A percentile compares a stretch with the other conserved stretches of the same genome.
phyloP scores from a whole-genome alignment of 116 monocot species.

The Trichopus zeylanicus region DNA sequence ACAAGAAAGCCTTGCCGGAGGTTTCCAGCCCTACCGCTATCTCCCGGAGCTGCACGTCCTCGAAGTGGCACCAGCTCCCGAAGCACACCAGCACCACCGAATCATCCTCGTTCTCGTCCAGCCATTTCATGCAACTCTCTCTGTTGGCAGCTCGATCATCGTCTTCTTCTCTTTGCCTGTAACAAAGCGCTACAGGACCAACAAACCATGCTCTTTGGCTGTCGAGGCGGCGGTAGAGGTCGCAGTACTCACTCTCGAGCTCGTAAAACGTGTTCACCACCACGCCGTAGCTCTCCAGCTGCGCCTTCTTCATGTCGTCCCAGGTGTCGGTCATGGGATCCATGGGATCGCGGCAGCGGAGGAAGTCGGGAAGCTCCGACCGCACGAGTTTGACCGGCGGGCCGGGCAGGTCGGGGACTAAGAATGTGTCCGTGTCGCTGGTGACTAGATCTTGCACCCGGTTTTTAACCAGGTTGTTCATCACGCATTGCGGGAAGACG shows the following conservation, averaged over 20 bases:
- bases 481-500: not conserved
- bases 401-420: conserved; percentile 10
- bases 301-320: conserved; percentile 6
- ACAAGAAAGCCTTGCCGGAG: not conserved
- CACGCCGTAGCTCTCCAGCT: conserved; percentile 14
- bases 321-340: conserved; percentile 4
- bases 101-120: not conserved
- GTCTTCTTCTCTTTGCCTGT: not conserved
- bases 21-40: conserved; percentile 3
- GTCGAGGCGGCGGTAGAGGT: not conserved
- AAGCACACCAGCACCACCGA: conserved; percentile 9
- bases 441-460: not conserved
- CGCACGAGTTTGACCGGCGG: conserved; percentile 8
- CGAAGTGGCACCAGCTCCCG: conserved; percentile 10
- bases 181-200: conserved; percentile 5
- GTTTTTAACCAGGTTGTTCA: not conserved
- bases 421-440: not conserved
- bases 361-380: conserved; percentile 22
- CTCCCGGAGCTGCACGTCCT: conserved; percentile 1
- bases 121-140: conserved; percentile 4
- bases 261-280: conserved; percentile 24
- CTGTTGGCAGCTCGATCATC: not conserved
- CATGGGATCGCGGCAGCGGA: not conserved
- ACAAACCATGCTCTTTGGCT: conserved; percentile 8
- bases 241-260: conserved; percentile 13